A percentile compares a stretch with the other conserved stretches of the same genome.
These are phyloP conservation scores for Rhodotorula sp. DNA, from an alignment of 1,284 basidiomycete species.

Conservation along the genomic window DNA sequence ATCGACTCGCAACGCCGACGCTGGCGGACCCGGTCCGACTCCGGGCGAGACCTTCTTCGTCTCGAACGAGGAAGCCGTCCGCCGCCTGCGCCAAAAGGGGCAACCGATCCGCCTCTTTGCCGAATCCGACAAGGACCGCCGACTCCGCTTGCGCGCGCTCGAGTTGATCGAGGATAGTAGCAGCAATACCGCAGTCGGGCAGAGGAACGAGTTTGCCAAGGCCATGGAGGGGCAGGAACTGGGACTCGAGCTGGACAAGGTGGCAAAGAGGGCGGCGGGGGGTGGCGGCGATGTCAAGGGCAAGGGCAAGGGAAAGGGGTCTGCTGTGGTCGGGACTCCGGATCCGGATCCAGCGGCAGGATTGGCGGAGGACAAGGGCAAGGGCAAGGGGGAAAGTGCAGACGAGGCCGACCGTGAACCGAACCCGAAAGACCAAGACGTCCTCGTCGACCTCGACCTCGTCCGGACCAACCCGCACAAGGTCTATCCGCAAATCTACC, in stretches of 20 bases:
- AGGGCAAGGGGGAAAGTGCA: neutral
- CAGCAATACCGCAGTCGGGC: constrained; percentile 49
- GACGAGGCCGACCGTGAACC: constrained; percentile 5
- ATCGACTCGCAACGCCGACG: no score
- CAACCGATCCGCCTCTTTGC: constrained; percentile 95
- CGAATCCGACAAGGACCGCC: constrained; percentile 89
- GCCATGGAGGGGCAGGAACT: constrained; percentile 82
- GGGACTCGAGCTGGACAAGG: constrained; percentile 60
- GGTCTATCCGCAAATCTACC: constrained; percentile 95
- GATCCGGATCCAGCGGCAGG: constrained; percentile 33
- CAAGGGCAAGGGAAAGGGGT: constrained; percentile 23
- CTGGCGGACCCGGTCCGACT: constrained; percentile 46
- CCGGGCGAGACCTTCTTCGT: constrained; percentile 67
- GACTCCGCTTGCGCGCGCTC: constrained; percentile 82
- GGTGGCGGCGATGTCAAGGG: constrained; percentile 11
- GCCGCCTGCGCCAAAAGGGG: constrained; percentile 81
- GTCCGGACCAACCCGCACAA: constrained; percentile 93
- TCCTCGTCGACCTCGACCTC: constrained; percentile 70
- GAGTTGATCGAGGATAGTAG: constrained; percentile 78
- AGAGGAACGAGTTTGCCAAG: constrained; percentile 89
- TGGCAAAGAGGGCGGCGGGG: constrained; percentile 54
- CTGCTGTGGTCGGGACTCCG: constrained; percentile 50
- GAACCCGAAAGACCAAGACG: constrained; percentile 52
- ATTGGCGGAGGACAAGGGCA: constrained; percentile 33
- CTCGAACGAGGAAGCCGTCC: constrained; percentile 86